Evolutionary conservation across 2,329 filamentous ascomycete genomes (phyloP).

Genomic region (Diaporthe sp.): DNA sequence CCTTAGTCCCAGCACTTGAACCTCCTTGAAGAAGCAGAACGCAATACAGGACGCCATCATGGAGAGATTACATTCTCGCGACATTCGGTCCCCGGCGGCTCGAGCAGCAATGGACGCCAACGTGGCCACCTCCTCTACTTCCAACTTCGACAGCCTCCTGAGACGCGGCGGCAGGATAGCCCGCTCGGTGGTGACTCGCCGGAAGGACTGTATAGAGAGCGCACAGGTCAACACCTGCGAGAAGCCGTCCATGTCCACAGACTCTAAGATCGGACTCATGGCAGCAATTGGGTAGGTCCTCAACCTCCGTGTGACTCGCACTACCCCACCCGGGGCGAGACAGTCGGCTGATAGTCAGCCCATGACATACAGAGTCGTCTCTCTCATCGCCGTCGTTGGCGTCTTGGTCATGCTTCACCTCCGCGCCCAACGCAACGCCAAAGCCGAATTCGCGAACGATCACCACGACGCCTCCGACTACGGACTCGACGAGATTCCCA

Average conservation of each 20-base stretch:
- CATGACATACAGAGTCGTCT: slow-evolving; percentile 30
- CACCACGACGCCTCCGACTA: slow-evolving; percentile 54
- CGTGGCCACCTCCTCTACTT: slow-evolving; percentile 2
- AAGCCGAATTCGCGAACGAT: slow-evolving; percentile 45
- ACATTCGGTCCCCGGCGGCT: slow-evolving; percentile 21
- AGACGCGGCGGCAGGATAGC: slow-evolving; percentile 34
- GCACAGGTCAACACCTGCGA: slow-evolving; percentile 39
- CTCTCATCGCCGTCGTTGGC: slow-evolving; percentile 31
- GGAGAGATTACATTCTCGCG: slow-evolving; percentile 39
- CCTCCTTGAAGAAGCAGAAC: not conserved
- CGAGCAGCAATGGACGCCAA: slow-evolving; percentile 24
- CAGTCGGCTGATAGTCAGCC: not conserved
- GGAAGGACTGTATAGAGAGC: slow-evolving; percentile 27
- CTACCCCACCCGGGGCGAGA: not conserved
- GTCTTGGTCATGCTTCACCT: slow-evolving; percentile 38
- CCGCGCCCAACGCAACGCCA: slow-evolving; percentile 41
- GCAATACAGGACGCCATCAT: slow-evolving; percentile 10
- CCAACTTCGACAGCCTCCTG: slow-evolving; percentile 25
- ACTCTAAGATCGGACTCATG: slow-evolving; percentile 35
- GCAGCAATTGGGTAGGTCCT: slow-evolving; percentile 39
- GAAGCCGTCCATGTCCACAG: slow-evolving; percentile 39
- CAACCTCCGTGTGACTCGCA: not conserved
- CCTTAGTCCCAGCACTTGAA: slow-evolving; percentile 3
- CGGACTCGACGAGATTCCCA: slow-evolving; percentile 55
- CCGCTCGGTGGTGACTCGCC: slow-evolving; percentile 34